Conservation (phyloP, 257 asterid genomes). For the Lycium barbarum region DNA sequence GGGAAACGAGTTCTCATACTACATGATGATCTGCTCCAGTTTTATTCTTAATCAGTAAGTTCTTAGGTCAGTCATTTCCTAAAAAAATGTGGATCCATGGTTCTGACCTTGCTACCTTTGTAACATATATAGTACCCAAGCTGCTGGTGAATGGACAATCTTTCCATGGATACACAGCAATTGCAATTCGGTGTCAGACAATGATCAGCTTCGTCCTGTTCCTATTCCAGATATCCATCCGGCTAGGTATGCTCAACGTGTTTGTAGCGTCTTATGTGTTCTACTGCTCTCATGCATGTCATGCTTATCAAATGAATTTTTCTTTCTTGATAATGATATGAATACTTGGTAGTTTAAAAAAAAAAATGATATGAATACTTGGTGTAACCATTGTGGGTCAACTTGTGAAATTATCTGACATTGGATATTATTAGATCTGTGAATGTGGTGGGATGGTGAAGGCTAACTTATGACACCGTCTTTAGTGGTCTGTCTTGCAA, state of each 20-base stretch:
- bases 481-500: constrained; percentile 1
- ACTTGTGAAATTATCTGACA: constrained; percentile 21
- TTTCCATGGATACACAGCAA: constrained; percentile 98
- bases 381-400: background rate
- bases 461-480: background rate
- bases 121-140: constrained; percentile 53
- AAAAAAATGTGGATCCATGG: constrained; percentile 13
- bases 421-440: background rate
- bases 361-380: background rate
- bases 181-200: constrained; percentile 87
- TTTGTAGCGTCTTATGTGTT: constrained; percentile 20
- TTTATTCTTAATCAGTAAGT: constrained; percentile 91
- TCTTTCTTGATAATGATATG: background rate
- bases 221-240: constrained; percentile 95
- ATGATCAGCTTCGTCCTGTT: constrained; percentile 91
- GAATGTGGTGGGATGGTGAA: constrained; percentile 22
- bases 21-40: constrained; percentile 99
- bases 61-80: constrained; percentile 20
- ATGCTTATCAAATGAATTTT: background rate
- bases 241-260: constrained; percentile 67
- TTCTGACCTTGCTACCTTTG: constrained; percentile 39
- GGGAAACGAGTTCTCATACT: constrained; percentile 97
- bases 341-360: background rate
- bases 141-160: constrained; percentile 88
- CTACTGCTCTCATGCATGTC: background rate